Base-by-base conservation (phyloP, 768 basidiomycete species). In the Trichaptum fuscoviolaceum region DNA sequence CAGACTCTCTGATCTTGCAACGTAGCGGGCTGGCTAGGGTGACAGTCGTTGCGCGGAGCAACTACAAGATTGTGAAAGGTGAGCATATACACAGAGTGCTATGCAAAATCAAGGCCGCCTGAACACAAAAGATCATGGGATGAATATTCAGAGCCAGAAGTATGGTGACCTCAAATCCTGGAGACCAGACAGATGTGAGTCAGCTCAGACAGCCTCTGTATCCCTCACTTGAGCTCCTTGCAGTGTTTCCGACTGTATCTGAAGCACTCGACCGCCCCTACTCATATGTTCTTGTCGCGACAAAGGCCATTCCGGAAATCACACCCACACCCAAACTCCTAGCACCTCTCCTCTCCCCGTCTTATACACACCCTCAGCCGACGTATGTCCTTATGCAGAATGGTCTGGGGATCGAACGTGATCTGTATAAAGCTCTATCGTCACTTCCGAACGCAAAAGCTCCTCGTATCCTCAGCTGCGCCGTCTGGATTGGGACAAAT, bases 281-380 rank as follows among this genome's bases (percentile, higher is more conserved):
- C 73, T 79, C 83, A 58, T 86, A 87, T 73, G 89, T 90, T 6
- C 75, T 93, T 34, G 73, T 91, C 61, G 81, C 87, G 3, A 90
- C 89, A 0, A 93, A 93, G 73, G 85, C 86, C 4, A 76, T 92
- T 20, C 90, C 91, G 3, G 91, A 93, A 70, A 71, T 89, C 10
- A 71, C 77, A 1, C 83, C 80, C 12, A 90, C 87, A 7, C 78
- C 90, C 0, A 73, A 76, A 4, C 73, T 92, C 8, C 80, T 93
- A 25, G 77, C 78, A 7, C 84, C 87, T 7, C 73, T 92, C 42
- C 74, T 92, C 59, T 79, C 80, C 2, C 76, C 82, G 25, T 70
- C 77, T 62, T 79, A 82, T 35, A 71, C 71, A 59, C 77, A 80
- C 67, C 69, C 78, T 5, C 85, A 87, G 70, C 87, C 87, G 0